Evolutionary conservation across 805 yeast genomes (phyloP).

Genomic region (Hanseniaspora meyeri): DNA sequence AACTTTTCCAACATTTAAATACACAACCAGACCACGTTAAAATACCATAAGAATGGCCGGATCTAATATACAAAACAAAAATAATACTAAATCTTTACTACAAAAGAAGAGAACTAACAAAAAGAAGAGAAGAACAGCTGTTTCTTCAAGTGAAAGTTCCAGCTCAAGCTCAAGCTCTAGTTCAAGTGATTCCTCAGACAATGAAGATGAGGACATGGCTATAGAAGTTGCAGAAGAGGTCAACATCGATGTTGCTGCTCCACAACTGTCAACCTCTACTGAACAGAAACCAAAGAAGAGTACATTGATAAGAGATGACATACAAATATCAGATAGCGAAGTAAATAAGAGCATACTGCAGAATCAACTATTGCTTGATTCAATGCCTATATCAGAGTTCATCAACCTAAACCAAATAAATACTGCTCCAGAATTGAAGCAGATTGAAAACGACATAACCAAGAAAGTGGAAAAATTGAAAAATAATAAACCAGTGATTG

Average conservation of each 20-base stretch:
- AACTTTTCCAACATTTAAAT: too few species aligned
- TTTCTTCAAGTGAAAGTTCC: slow-evolving; percentile 33
- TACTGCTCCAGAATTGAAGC: neutral
- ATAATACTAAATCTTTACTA: slow-evolving; percentile 17
- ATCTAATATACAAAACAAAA: slow-evolving; percentile 13
- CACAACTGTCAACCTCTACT: neutral
- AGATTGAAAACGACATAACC: neutral
- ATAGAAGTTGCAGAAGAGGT: slow-evolving; percentile 1
- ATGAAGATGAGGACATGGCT: slow-evolving; percentile 11
- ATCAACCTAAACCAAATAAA: slow-evolving; percentile 3
- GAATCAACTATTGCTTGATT: slow-evolving; percentile 4
- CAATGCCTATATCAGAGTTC: slow-evolving; percentile 1
- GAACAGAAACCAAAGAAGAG: slow-evolving; percentile 1
- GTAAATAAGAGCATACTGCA: slow-evolving; percentile 12
- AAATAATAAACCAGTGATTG: slow-evolving; percentile 10
- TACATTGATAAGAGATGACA: slow-evolving; percentile 17
- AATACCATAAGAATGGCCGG: neutral
- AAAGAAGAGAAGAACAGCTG: slow-evolving; percentile 77
- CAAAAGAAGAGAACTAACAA: slow-evolving; percentile 37
- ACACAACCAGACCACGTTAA: neutral
- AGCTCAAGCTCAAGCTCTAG: slow-evolving; percentile 29
- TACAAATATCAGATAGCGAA: slow-evolving; percentile 29
- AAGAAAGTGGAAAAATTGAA: neutral
- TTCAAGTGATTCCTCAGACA: slow-evolving; percentile 19
- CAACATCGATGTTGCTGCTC: slow-evolving; percentile 9